These are phyloP conservation scores for Mucor circinelloides DNA, from an alignment of 371 early-diverging fungal species.

Conservation along the genomic window DNA sequence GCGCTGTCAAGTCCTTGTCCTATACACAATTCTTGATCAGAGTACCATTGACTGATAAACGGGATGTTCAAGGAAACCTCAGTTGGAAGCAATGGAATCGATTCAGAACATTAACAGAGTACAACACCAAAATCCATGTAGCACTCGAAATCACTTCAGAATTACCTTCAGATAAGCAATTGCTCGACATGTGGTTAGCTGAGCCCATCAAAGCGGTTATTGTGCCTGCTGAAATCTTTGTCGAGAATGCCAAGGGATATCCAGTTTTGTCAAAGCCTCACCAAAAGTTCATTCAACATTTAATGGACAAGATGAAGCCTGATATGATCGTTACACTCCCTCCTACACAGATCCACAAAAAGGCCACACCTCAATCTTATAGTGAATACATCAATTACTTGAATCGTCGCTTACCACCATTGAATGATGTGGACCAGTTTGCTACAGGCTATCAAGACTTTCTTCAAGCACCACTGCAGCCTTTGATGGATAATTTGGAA, in stretches of 20 bases:
- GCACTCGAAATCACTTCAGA: constrained; percentile 69
- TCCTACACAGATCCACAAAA: constrained; percentile 25
- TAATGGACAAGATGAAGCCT: constrained; percentile 65
- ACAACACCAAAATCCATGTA: constrained; percentile 54
- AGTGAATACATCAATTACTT: constrained; percentile 77
- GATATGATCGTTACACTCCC: constrained; percentile 57
- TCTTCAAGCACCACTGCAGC: constrained; percentile 88
- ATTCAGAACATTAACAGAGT: constrained; percentile 61
- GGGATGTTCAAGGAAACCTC: constrained; percentile 35
- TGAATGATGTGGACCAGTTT: constrained; percentile 69
- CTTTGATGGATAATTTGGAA: constrained; percentile 92
- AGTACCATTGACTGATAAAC: constrained; percentile 40
- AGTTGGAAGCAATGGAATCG: constrained; percentile 71
- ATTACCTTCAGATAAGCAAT: constrained; percentile 52
- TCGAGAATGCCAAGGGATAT: constrained; percentile 78
- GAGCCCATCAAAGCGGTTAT: constrained; percentile 84
- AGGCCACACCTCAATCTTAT: constrained; percentile 45
- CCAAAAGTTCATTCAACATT: constrained; percentile 66
- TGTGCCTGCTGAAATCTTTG: constrained; percentile 72
- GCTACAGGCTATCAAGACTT: constrained; percentile 86
- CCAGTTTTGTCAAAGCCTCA: constrained; percentile 85
- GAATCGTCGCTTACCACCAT: constrained; percentile 62
- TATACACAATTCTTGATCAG: constrained; percentile 51
- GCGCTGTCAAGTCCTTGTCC: constrained; percentile 40
- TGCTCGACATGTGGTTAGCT: constrained; percentile 79